A percentile compares a stretch with the other conserved stretches of the same genome.
phyloP scores from a whole-genome alignment of 2,329 filamentous ascomycete genomes.

The Xylariaceae sp. region DNA sequence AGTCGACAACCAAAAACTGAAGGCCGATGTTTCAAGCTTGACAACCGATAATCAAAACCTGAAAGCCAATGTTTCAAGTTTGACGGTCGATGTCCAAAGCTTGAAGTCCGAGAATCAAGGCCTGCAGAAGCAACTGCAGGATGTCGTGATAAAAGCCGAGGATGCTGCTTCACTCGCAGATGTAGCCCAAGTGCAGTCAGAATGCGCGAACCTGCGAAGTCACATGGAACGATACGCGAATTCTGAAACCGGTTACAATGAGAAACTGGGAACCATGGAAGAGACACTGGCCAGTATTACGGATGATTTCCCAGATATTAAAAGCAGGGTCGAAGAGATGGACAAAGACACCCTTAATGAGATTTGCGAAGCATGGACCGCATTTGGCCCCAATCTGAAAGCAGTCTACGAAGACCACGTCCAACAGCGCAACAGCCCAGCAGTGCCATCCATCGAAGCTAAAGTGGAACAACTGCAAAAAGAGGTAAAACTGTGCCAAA shows the following conservation, averaged over 20 bases:
- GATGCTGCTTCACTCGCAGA: not conserved
- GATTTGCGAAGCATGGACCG: slow-evolving; percentile 10
- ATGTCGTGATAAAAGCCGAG: slow-evolving; percentile 1
- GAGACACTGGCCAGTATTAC: not conserved
- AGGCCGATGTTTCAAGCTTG: not conserved
- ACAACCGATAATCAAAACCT: slow-evolving; percentile 5
- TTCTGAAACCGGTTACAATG: too few species aligned
- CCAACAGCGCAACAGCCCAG: not conserved
- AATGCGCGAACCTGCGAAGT: too few species aligned
- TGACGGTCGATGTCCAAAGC: not conserved
- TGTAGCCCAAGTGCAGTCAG: not conserved
- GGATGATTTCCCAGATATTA: slow-evolving; percentile 7
- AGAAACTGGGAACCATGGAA: too few species aligned
- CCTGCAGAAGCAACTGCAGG: slow-evolving; percentile 7
- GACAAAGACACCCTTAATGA: slow-evolving; percentile 8
- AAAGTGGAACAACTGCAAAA: not conserved
- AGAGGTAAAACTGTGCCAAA: not conserved
- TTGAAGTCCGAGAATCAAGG: slow-evolving; percentile 4
- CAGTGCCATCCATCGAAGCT: not conserved
- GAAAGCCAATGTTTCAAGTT: too few species aligned
- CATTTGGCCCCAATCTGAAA: slow-evolving; percentile 6
- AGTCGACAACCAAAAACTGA: slow-evolving; percentile 5
- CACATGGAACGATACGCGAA: too few species aligned
- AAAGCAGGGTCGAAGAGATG: slow-evolving; percentile 13
- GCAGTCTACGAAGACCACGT: slow-evolving; percentile 8